phyloP scores from a whole-genome alignment of 768 basidiomycete genomes.

The Suillus bovinus region DNA sequence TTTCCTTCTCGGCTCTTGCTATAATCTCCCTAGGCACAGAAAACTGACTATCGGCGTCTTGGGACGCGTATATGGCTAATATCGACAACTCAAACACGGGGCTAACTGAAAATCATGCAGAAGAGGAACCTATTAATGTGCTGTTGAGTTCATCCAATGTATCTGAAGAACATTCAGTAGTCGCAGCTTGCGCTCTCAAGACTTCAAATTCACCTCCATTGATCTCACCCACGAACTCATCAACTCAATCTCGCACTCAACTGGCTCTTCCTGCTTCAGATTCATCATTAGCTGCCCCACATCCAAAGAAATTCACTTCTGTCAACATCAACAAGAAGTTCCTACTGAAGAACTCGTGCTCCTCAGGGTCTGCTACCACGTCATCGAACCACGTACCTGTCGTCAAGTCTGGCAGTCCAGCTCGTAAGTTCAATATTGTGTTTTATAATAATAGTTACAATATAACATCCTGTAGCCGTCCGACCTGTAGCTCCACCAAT shows the following conservation, averaged over 20 bases:
- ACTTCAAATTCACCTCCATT: conserved; percentile 14
- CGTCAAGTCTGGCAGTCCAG: conserved; percentile 51
- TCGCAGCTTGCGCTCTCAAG: conserved; percentile 11
- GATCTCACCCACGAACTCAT: conserved; percentile 20
- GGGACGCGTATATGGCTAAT: conserved; percentile 82
- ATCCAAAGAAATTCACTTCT: conserved; percentile 84
- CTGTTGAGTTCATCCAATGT: conserved; percentile 9
- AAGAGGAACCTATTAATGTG: conserved; percentile 10
- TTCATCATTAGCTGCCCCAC: conserved; percentile 39
- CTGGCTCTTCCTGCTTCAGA: conserved; percentile 13
- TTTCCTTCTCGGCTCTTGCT: conserved; percentile 14
- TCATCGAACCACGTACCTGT: conserved; percentile 41
- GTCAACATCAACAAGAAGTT: conserved; percentile 97
- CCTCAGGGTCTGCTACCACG: conserved; percentile 47
- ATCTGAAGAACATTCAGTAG: conserved; percentile 21
- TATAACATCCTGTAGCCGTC: conserved; percentile 34
- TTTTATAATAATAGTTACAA: not conserved
- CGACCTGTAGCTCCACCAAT: conserved; percentile 58
- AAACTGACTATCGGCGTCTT: conserved; percentile 48
- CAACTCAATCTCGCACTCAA: conserved; percentile 12
- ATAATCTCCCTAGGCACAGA: conserved; percentile 9
- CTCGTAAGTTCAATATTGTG: conserved; percentile 43
- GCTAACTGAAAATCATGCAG: conserved; percentile 41
- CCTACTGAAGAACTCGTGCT: conserved; percentile 80
- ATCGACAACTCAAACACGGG: conserved; percentile 49